phyloP scores from a whole-genome alignment of 768 basidiomycete genomes.

The Tylopilus subfusipes region DNA sequence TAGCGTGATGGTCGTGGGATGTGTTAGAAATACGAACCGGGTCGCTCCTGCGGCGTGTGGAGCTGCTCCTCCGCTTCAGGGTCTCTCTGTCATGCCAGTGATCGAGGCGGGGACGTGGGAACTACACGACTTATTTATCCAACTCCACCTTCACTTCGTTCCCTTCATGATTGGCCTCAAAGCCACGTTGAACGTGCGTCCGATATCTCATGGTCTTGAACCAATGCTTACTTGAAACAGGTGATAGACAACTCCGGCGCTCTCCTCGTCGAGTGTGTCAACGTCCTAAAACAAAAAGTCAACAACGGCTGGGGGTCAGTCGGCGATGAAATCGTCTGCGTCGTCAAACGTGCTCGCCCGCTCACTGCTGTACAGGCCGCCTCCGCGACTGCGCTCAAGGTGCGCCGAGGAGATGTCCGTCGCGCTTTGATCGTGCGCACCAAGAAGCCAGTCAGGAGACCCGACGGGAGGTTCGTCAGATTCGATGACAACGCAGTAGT shows the following conservation, averaged over 20 bases:
- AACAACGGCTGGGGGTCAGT: conserved; percentile 92
- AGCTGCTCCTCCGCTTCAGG: conserved; percentile 17
- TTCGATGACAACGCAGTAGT: conserved; percentile 99
- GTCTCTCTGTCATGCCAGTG: neutral
- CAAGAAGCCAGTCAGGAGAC: conserved; percentile 77
- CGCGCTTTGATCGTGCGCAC: conserved; percentile 94
- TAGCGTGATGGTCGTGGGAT: conserved; percentile 18
- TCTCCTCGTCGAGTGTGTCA: conserved; percentile 91
- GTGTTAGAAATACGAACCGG: conserved; percentile 1
- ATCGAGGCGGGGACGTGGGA: conserved; percentile 22
- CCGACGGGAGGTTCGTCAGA: conserved; percentile 82
- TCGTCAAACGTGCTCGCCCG: conserved; percentile 88
- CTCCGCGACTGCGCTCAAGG: conserved; percentile 81
- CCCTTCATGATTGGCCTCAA: conserved; percentile 89
- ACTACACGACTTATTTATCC: conserved; percentile 16
- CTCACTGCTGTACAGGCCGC: conserved; percentile 62
- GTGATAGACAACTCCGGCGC: conserved; percentile 98
- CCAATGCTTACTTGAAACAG: conserved; percentile 35
- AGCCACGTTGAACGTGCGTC: conserved; percentile 76
- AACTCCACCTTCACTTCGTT: neutral
- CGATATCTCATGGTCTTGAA: neutral
- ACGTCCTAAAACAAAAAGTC: conserved; percentile 93
- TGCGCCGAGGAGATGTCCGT: conserved; percentile 90
- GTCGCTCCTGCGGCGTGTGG: conserved; percentile 7
- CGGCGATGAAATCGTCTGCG: conserved; percentile 94